These are phyloP conservation scores for Agaricus subrufescens DNA, from an alignment of 768 basidiomycete genomes.

Conservation along the genomic window DNA sequence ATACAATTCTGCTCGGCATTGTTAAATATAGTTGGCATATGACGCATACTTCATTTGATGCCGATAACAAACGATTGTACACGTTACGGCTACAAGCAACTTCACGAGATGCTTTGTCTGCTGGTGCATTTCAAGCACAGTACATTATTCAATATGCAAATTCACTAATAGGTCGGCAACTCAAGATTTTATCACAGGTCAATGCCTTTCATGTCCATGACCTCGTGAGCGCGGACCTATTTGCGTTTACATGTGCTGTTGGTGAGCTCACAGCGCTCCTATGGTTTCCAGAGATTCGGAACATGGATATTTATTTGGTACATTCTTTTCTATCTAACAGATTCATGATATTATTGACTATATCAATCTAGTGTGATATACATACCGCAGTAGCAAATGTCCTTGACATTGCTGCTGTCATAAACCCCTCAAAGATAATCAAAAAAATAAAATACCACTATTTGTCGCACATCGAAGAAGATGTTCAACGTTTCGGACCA, in stretches of 20 bases:
- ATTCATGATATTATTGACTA: background rate
- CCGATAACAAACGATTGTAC: slow-evolving; percentile 21
- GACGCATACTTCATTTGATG: slow-evolving; percentile 25
- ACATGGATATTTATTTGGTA: slow-evolving; percentile 28
- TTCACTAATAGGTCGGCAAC: slow-evolving; percentile 27
- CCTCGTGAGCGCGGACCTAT: slow-evolving; percentile 10
- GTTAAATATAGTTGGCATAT: slow-evolving; percentile 39
- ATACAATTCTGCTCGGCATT: slow-evolving; percentile 37
- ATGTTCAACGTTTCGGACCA: slow-evolving; percentile 33
- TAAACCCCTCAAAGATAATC: slow-evolving; percentile 29
- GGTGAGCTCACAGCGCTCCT: slow-evolving; percentile 31
- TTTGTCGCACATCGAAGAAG: slow-evolving; percentile 26
- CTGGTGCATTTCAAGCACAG: slow-evolving; percentile 28
- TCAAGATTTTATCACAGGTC: slow-evolving; percentile 8
- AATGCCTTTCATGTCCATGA: slow-evolving; percentile 8
- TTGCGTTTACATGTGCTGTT: slow-evolving; percentile 24
- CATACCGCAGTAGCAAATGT: slow-evolving; percentile 27
- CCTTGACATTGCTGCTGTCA: slow-evolving; percentile 24
- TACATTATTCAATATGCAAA: slow-evolving; percentile 42
- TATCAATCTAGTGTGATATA: slow-evolving; percentile 20
- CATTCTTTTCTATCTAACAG: background rate
- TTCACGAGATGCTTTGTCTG: slow-evolving; percentile 21
- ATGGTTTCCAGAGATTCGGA: slow-evolving; percentile 36
- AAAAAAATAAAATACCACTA: slow-evolving; percentile 17
- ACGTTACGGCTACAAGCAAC: slow-evolving; percentile 27